Percentiles rank a stretch among this genome's conserved stretches.
Evolutionary conservation across 2,329 filamentous ascomycete species (phyloP).

Genomic region (Beauveria bassiana): DNA sequence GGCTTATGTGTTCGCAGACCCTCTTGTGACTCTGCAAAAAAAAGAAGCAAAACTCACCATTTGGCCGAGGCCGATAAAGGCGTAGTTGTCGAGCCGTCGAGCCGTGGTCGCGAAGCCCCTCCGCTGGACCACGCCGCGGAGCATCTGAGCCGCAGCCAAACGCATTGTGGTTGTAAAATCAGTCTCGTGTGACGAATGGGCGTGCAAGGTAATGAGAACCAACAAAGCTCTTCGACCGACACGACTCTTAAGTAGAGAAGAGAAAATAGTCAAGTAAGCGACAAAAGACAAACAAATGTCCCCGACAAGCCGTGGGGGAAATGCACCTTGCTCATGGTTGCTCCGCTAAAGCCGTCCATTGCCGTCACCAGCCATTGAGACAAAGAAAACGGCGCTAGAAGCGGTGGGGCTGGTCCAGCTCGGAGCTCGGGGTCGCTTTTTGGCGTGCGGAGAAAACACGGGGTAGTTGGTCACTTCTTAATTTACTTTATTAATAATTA

Average conservation of each 20-base stretch:
- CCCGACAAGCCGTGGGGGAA: conserved; percentile 11
- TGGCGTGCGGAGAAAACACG: conserved; percentile 1
- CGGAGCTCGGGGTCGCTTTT: background rate
- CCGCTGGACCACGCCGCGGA: conserved; percentile 25
- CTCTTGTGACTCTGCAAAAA: too few species aligned
- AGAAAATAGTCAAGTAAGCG: background rate
- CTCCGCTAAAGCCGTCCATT: conserved; percentile 27
- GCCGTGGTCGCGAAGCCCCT: conserved; percentile 45
- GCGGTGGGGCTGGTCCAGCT: background rate
- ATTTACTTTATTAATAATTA: too few species aligned
- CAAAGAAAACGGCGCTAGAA: background rate
- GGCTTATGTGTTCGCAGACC: too few species aligned
- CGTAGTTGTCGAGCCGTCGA: conserved; percentile 43
- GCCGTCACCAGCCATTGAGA: conserved; percentile 18
- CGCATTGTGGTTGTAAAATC: conserved; percentile 6
- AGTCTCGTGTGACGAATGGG: too few species aligned
- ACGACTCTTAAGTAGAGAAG: background rate
- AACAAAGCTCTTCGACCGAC: background rate
- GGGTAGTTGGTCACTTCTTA: background rate
- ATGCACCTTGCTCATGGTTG: conserved; percentile 19
- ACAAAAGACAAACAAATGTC: conserved; percentile 6
- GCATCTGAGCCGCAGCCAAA: conserved; percentile 2
- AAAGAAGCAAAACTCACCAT: conserved; percentile 38
- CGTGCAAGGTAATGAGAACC: background rate
- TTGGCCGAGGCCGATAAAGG: conserved; percentile 52